Evolutionary conservation across 208 protist genomes (phyloP).

Genomic region (Sergeia podlipaevii): DNA sequence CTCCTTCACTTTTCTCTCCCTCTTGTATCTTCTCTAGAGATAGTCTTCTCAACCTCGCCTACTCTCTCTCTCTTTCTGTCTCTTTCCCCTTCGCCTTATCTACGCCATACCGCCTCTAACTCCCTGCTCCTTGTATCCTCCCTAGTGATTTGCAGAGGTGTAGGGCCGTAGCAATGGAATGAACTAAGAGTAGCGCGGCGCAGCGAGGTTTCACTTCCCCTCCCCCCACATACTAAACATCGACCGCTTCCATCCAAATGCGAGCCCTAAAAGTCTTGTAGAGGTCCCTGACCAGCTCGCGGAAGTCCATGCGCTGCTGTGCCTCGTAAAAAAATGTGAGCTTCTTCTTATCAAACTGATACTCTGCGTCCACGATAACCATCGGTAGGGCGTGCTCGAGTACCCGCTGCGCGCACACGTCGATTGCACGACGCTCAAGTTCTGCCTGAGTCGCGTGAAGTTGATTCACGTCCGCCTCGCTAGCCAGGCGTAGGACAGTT

Average conservation of each 20-base stretch:
- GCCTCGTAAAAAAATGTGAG: constrained; percentile 91
- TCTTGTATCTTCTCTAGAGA: too few relatives aligned
- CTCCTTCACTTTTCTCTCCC: too few relatives aligned
- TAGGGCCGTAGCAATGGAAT: too few relatives aligned
- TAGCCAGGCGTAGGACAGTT: constrained; percentile 67
- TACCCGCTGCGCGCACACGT: constrained; percentile 74
- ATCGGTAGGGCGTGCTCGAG: constrained; percentile 83
- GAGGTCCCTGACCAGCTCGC: constrained; percentile 82
- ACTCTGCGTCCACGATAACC: constrained; percentile 90
- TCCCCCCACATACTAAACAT: too few relatives aligned
- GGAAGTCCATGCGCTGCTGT: constrained; percentile 86
- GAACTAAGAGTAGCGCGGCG: too few relatives aligned
- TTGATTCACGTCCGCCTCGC: constrained; percentile 56
- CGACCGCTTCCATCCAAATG: constrained; percentile 90
- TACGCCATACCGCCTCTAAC: too few relatives aligned
- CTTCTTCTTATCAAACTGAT: constrained; percentile 92
- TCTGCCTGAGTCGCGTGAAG: constrained; percentile 72
- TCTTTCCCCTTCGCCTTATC: too few relatives aligned
- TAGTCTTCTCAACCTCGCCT: too few relatives aligned
- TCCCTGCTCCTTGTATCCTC: too few relatives aligned
- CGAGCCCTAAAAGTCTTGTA: constrained; percentile 87
- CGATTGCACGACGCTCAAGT: constrained; percentile 74
- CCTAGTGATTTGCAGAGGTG: too few relatives aligned
- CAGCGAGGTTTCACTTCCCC: too few relatives aligned
- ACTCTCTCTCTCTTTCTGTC: too few relatives aligned